phyloP scores from a whole-genome alignment of 1,284 basidiomycete species.

The Termitomyces sp. region DNA sequence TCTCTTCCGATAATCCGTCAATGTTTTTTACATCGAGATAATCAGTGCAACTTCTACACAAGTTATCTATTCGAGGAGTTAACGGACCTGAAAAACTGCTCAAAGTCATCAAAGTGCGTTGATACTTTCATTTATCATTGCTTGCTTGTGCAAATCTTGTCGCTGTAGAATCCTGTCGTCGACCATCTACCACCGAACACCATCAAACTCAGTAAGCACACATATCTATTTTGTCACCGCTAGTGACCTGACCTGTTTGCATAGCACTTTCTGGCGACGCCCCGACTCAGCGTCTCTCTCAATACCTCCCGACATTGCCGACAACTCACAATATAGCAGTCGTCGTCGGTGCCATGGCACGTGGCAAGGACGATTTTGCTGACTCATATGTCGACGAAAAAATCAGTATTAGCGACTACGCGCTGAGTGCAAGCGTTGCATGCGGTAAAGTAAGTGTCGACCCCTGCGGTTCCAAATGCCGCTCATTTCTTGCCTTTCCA shows the following conservation, averaged over 20 bases:
- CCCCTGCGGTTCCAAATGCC: neutral
- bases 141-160: conserved; percentile 69
- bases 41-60: conserved; percentile 94
- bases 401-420: conserved; percentile 94
- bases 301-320: conserved; percentile 70
- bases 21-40: conserved; percentile 8
- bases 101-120: conserved; percentile 81
- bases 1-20: neutral
- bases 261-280: conserved; percentile 90
- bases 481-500: conserved; percentile 9
- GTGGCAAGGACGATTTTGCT: conserved; percentile 95
- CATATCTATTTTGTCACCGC: conserved; percentile 4
- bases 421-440: conserved; percentile 90
- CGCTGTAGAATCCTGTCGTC: conserved; percentile 83
- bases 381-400: conserved; percentile 97
- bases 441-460: conserved; percentile 78
- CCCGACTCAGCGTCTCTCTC: conserved; percentile 75
- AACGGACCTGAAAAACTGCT: conserved; percentile 96
- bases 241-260: conserved; percentile 4
- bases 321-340: conserved; percentile 88
- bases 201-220: conserved; percentile 83
- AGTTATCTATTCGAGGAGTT: conserved; percentile 90
- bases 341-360: conserved; percentile 97
- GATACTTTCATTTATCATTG: conserved; percentile 1
- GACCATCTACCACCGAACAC: conserved; percentile 96